Evolutionary conservation across 495 filamentous ascomycete genomes (phyloP), one percentile per base, ranked within the genome.

Genomic region (Penicillium fimorum): DNA sequence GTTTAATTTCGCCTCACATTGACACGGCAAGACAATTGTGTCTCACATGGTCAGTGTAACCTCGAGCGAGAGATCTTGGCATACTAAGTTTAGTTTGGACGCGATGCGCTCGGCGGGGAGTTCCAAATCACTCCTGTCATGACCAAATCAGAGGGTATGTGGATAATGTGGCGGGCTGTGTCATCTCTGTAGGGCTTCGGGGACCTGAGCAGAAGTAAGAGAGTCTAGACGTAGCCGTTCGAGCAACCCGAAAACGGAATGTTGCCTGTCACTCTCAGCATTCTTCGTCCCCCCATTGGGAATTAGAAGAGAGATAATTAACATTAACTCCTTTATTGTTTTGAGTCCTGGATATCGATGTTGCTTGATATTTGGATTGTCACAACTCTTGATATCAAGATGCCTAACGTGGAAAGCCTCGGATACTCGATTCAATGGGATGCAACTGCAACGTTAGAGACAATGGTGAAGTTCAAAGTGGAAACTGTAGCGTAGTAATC

Each of bases 381-480:
- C 12, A 2, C 11, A 47, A 20, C 27, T 10, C 17, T 48, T 30
- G 18, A 47, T 30, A 53, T 55, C 44, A 46, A 48, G 24, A 50
- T 30, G 49, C 42, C 17, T 6, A 37, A 47, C 49, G 24, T 56
- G 49, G 38, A 25, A 27, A 32, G 2, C 33, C 24, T 8, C 42
- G 25, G 37, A 45, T 45, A 6, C n/a, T 27, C 29, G 43, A 33
- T 25, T 7, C 27, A 35, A 15, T 50, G 57, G 60, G 42, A 64
- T 61, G 66, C 63, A 67, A 69, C 63, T 66, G 66, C 58, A 69
- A 69, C 66, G 54, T 42, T 67, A 30, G 38, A 59, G 43, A 69
- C 63, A 69, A 67, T 69, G 42, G 52, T 52, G 47, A 55, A 61
- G 60, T 64, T 55, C 17, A 22, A 59, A 7, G 61, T 62, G 61